Percentiles rank a stretch among this genome's conserved stretches.
These are phyloP conservation scores for Venturia carpophila DNA, from an alignment of 2,329 filamentous ascomycete genomes.

Conservation along the genomic window DNA sequence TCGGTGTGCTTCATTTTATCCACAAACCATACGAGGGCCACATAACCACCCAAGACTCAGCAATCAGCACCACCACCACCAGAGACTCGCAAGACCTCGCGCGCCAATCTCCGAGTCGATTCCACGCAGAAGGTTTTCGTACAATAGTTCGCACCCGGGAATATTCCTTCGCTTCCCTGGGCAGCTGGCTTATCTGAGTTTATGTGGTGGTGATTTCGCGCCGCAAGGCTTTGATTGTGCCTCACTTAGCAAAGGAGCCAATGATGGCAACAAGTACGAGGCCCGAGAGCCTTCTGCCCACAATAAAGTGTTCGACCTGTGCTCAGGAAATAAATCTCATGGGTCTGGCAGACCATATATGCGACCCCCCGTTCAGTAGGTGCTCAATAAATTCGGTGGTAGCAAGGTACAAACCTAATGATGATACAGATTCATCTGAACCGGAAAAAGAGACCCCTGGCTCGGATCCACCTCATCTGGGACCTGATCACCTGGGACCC, in stretches of 20 bases:
- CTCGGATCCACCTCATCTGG: slow-evolving; percentile 18
- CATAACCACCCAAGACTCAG: neutral
- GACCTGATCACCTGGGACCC: slow-evolving; percentile 21
- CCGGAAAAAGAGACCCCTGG: slow-evolving; percentile 22
- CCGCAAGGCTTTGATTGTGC: neutral
- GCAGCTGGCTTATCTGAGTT: neutral
- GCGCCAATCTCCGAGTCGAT: neutral
- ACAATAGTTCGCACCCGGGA: neutral
- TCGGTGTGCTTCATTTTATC: slow-evolving; percentile 4
- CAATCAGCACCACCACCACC: too few species aligned
- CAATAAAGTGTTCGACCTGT: slow-evolving; percentile 76
- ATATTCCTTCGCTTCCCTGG: neutral
- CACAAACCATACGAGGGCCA: neutral
- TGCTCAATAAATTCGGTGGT: slow-evolving; percentile 28
- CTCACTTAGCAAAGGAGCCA: neutral
- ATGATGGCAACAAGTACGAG: slow-evolving; percentile 36
- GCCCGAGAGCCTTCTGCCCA: slow-evolving; percentile 62
- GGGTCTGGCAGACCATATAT: slow-evolving; percentile 78
- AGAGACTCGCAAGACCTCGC: neutral
- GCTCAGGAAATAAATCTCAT: slow-evolving; percentile 71
- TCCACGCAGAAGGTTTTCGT: neutral
- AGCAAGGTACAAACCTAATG: slow-evolving; percentile 5
- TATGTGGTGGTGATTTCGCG: neutral
- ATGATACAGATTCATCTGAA: slow-evolving; percentile 21
- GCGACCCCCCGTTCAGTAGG: slow-evolving; percentile 40